phyloP scores from a whole-genome alignment of 2,329 filamentous ascomycete species.

The Rhexocercosporidium sp. region DNA sequence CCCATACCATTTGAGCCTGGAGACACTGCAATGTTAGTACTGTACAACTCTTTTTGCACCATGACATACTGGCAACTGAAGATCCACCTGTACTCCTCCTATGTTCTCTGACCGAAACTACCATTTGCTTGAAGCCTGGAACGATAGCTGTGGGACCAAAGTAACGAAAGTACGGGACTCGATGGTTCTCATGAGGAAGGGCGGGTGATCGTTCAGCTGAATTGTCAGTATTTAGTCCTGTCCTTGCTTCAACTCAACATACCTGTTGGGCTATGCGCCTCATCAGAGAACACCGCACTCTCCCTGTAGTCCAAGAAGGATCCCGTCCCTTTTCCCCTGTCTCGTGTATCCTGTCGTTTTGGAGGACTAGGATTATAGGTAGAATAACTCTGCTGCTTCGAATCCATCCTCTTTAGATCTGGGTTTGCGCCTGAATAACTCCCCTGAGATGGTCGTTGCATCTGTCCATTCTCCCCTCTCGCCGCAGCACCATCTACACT shows the following conservation, averaged over 20 bases:
- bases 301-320: slow-evolving; percentile 31
- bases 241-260: slow-evolving; percentile 12
- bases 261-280: slow-evolving; percentile 42
- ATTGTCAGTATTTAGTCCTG: not conserved
- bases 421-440: slow-evolving; percentile 1
- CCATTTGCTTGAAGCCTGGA: slow-evolving; percentile 92
- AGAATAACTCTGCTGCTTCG: slow-evolving; percentile 21
- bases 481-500: slow-evolving; percentile 3
- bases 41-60: not conserved
- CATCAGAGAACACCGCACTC: slow-evolving; percentile 33
- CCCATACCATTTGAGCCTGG: slow-evolving; percentile 35
- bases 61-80: slow-evolving; percentile 31
- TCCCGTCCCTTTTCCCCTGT: not conserved
- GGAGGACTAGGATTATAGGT: slow-evolving; percentile 5
- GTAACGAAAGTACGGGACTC: slow-evolving; percentile 88
- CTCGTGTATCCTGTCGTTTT: slow-evolving; percentile 12
- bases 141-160: slow-evolving; percentile 92
- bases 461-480: slow-evolving; percentile 9
- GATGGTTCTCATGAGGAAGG: slow-evolving; percentile 60
- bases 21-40: slow-evolving; percentile 31
- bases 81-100: slow-evolving; percentile 57
- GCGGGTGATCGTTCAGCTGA: slow-evolving; percentile 37
- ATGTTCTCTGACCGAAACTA: slow-evolving; percentile 73
- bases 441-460: not conserved
- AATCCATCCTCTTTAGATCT: slow-evolving; percentile 13